Percentiles rank a stretch among this genome's conserved stretches.
Conservation (phyloP, 768 basidiomycete species). For the Leccinum arenicola region DNA sequence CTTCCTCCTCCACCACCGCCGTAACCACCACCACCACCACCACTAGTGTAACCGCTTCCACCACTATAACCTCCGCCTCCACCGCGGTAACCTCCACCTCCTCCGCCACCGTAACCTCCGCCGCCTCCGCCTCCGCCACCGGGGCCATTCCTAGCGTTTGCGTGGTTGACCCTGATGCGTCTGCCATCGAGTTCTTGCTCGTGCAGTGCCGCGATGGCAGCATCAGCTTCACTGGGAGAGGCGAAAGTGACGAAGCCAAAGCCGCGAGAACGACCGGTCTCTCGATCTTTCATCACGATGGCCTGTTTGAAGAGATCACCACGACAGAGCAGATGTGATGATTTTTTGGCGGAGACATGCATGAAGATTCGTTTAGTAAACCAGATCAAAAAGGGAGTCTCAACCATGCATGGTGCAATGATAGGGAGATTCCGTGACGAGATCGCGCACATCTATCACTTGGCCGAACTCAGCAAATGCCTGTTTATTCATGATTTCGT, state of each 20-base stretch:
- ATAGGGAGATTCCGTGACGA: slow-evolving; percentile 28
- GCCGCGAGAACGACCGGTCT: slow-evolving; percentile 56
- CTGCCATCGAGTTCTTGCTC: slow-evolving; percentile 57
- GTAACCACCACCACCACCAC: too few relatives aligned
- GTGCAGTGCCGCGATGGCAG: slow-evolving; percentile 44
- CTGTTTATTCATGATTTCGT: slow-evolving; percentile 21
- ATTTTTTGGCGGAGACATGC: slow-evolving; percentile 19
- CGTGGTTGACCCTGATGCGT: slow-evolving; percentile 48
- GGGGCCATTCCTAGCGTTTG: slow-evolving; percentile 19
- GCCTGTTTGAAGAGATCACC: slow-evolving; percentile 19
- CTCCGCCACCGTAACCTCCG: too few relatives aligned
- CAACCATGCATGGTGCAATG: slow-evolving; percentile 32
- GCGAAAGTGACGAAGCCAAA: slow-evolving; percentile 52
- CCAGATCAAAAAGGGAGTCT: slow-evolving; percentile 22
- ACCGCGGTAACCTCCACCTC: too few relatives aligned
- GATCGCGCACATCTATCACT: slow-evolving; percentile 49
- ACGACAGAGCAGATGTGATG: slow-evolving; percentile 1
- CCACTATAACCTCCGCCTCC: too few relatives aligned
- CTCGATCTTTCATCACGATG: slow-evolving; percentile 47
- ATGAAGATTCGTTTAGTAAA: slow-evolving; percentile 27
- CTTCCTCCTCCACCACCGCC: too few relatives aligned
- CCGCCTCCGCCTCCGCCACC: slow-evolving; percentile 12
- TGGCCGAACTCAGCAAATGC: slow-evolving; percentile 44
- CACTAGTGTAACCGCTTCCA: too few relatives aligned
- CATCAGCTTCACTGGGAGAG: slow-evolving; percentile 35